Percentiles rank a stretch among this genome's conserved stretches.
Evolutionary conservation across 306 rosid genomes (phyloP).

Genomic region (Quercus rubra): DNA sequence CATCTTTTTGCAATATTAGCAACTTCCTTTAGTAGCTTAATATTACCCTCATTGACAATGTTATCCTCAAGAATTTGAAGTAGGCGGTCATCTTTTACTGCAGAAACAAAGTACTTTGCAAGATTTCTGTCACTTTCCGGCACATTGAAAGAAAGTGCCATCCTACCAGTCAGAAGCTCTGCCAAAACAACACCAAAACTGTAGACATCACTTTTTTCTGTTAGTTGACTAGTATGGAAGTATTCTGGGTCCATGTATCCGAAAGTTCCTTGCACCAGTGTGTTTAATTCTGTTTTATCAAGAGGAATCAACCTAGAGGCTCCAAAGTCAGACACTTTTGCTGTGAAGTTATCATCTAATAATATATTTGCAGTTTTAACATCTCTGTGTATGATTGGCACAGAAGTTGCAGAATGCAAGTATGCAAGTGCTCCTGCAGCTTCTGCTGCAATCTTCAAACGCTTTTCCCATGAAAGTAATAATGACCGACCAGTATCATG

Average conservation of each 20-base stretch:
- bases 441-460: conserved; percentile 15
- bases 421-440: conserved; percentile 20
- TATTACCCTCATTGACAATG: background rate
- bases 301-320: conserved; percentile 12
- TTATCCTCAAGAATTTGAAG: conserved; percentile 11
- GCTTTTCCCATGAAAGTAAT: conserved; percentile 9
- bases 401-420: conserved; percentile 13
- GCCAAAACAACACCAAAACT: conserved; percentile 21
- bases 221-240: conserved; percentile 17
- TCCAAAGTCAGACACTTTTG: conserved; percentile 13
- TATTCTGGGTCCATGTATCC: conserved; percentile 25
- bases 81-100: conserved; percentile 20
- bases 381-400: conserved; percentile 27
- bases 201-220: conserved; percentile 28
- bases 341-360: conserved; percentile 11
- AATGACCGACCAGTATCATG: background rate
- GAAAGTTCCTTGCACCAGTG: conserved; percentile 25
- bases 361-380: conserved; percentile 27
- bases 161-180: conserved; percentile 22
- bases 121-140: conserved; percentile 16
- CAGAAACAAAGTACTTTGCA: conserved; percentile 1
- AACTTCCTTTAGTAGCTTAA: conserved; percentile 17
- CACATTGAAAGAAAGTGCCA: conserved; percentile 14
- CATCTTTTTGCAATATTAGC: conserved; percentile 8
- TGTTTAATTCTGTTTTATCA: conserved; percentile 19